phyloP scores from a whole-genome alignment of 768 basidiomycete species.

The Rhizopogon rudus region DNA sequence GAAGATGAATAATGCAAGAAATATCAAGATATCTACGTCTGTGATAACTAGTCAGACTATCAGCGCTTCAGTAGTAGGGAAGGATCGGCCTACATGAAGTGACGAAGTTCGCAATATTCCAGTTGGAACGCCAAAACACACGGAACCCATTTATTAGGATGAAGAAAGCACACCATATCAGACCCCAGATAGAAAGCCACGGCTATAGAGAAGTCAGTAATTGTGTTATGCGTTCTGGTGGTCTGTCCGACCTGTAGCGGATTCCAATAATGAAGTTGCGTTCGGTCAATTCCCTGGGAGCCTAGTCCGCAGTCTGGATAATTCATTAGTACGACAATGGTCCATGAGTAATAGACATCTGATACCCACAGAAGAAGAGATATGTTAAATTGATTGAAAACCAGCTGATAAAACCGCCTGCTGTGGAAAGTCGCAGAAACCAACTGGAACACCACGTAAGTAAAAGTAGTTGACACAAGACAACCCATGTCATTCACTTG shows the following conservation, averaged over 20 bases:
- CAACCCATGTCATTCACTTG: constrained; percentile 3
- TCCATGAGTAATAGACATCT: not conserved
- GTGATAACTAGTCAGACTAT: constrained; percentile 1
- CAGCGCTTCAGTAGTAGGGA: constrained; percentile 3
- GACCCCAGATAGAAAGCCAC: constrained; percentile 64
- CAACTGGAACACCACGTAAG: constrained; percentile 31
- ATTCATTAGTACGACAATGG: not conserved
- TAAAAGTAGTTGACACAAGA: too few relatives aligned
- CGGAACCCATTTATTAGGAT: constrained; percentile 50
- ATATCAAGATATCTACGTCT: constrained; percentile 28
- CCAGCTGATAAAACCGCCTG: constrained; percentile 64
- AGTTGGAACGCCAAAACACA: constrained; percentile 59
- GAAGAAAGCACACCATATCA: constrained; percentile 57
- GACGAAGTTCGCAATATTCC: constrained; percentile 39
- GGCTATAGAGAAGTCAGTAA: constrained; percentile 26
- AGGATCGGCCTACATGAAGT: constrained; percentile 33
- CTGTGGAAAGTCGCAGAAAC: constrained; percentile 62
- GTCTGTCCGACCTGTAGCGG: constrained; percentile 33
- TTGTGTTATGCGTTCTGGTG: constrained; percentile 21
- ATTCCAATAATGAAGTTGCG: constrained; percentile 56
- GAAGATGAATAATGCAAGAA: constrained; percentile 15
- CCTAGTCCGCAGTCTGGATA: constrained; percentile 57
- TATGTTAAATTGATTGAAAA: constrained; percentile 64
- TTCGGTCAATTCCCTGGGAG: constrained; percentile 63
- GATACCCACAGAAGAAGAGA: constrained; percentile 53